Evolutionary conservation across 1,284 basidiomycete genomes (phyloP).

Genomic region (Mycosarcoma mackinlayi): DNA sequence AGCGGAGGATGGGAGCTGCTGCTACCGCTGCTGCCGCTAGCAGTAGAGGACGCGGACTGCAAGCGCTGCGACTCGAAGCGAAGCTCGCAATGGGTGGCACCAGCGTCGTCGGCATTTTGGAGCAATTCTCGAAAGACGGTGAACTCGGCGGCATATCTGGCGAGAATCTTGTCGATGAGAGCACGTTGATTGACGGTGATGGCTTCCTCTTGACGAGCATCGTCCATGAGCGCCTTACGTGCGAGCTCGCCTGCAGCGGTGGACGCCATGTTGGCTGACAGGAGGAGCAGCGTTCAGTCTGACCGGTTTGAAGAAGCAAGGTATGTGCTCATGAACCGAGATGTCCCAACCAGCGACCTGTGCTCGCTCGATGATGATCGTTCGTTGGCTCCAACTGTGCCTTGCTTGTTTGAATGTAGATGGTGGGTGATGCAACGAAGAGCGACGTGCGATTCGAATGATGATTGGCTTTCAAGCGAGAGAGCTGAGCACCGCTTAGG

Average conservation of each 20-base stretch:
- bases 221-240: constrained; percentile 53
- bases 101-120: constrained; percentile 95
- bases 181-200: constrained; percentile 92
- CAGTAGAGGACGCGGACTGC: constrained; percentile 9
- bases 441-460: too few relatives aligned
- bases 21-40: too few relatives aligned
- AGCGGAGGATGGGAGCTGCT: constrained; percentile 13
- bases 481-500: too few relatives aligned
- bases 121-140: constrained; percentile 87
- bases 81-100: constrained; percentile 71
- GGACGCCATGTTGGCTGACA: constrained; percentile 20
- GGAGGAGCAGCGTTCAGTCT: not conserved
- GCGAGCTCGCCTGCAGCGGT: constrained; percentile 39
- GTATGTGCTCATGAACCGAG: too few relatives aligned
- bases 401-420: too few relatives aligned
- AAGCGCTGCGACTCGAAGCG: constrained; percentile 58
- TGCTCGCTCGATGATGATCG: too few relatives aligned
- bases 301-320: not conserved
- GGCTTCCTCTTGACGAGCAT: constrained; percentile 72
- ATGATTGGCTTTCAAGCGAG: too few relatives aligned
- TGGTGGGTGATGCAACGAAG: too few relatives aligned
- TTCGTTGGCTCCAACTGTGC: too few relatives aligned
- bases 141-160: constrained; percentile 88
- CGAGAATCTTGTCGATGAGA: constrained; percentile 75
- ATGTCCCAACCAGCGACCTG: too few relatives aligned